Evolutionary conservation across 176 grass and related monocot genomes (phyloP).

Genomic region (Oryza glaberrima): DNA sequence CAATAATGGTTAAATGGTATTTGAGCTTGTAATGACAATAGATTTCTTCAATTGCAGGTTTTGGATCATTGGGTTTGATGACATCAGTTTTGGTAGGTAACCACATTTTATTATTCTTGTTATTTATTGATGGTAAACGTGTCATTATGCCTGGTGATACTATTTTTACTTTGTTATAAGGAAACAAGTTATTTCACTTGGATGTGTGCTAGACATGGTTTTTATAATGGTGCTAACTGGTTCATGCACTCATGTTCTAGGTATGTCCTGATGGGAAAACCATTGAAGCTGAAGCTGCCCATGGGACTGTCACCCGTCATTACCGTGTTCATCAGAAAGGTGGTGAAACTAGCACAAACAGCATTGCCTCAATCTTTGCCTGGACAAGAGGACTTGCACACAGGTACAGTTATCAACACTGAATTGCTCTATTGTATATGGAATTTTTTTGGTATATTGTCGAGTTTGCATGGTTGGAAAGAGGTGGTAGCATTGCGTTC

Average conservation of each 20-base stretch:
- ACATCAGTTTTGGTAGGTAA: too few species aligned
- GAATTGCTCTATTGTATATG: neutral
- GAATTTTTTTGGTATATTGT: neutral
- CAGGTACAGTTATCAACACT: conserved; percentile 39
- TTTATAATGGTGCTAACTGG: neutral
- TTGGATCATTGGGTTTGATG: too few species aligned
- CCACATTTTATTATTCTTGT: neutral
- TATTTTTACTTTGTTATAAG: neutral
- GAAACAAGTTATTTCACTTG: neutral
- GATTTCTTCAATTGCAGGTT: conserved; percentile 1
- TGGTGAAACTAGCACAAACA: conserved; percentile 72
- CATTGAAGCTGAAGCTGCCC: conserved; percentile 76
- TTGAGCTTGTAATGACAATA: conserved; percentile 6
- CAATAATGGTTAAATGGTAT: neutral
- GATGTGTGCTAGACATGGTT: neutral
- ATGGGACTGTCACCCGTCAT: conserved; percentile 67
- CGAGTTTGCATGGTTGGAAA: neutral
- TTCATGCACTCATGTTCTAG: conserved; percentile 27
- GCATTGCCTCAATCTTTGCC: conserved; percentile 68
- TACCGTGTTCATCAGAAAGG: conserved; percentile 65
- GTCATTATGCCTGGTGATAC: neutral
- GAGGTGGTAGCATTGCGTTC: neutral
- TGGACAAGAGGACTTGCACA: conserved; percentile 68
- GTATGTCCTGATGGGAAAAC: conserved; percentile 70
- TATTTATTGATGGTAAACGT: neutral